Conservation (phyloP, 2,329 filamentous ascomycete species). For the Fusarium sp. region DNA sequence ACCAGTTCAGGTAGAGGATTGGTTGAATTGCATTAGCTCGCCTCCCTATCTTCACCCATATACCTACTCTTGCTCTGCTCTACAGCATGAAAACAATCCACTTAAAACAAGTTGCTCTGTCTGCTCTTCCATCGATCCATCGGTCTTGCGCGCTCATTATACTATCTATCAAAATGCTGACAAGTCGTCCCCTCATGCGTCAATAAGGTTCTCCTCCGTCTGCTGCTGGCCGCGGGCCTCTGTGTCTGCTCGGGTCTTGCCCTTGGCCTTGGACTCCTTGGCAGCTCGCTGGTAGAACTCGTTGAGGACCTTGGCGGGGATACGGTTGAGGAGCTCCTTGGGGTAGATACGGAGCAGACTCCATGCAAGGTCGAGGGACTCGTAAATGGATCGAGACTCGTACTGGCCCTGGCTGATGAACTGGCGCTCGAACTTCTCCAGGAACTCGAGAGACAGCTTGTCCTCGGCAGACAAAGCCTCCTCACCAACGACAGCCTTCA, state of each 20-base stretch:
- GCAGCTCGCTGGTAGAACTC: slow-evolving; percentile 82
- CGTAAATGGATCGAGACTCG: slow-evolving; percentile 89
- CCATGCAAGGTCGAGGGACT: slow-evolving; percentile 96
- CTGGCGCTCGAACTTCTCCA: slow-evolving; percentile 97
- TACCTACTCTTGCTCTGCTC: slow-evolving; percentile 40
- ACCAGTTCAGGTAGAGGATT: slow-evolving; percentile 17
- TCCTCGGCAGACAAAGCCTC: slow-evolving; percentile 95
- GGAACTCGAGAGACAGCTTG: slow-evolving; percentile 96
- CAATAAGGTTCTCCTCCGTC: slow-evolving; percentile 69
- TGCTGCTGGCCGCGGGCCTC: slow-evolving; percentile 54
- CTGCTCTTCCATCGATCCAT: slow-evolving; percentile 30
- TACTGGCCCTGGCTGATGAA: slow-evolving; percentile 95
- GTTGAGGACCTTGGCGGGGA: slow-evolving; percentile 83
- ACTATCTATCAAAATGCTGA: slow-evolving; percentile 43
- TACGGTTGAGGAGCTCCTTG: slow-evolving; percentile 97
- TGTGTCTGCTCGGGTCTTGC: slow-evolving; percentile 62
- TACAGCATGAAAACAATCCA: slow-evolving; percentile 40
- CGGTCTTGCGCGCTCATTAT: slow-evolving; percentile 43
- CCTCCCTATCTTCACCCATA: slow-evolving; percentile 47
- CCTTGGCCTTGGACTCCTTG: slow-evolving; percentile 71
- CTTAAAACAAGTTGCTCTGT: slow-evolving; percentile 40
- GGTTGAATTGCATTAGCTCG: slow-evolving; percentile 49
- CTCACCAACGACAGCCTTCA: slow-evolving; percentile 99
- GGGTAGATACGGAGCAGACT: slow-evolving; percentile 96
- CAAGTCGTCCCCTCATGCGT: slow-evolving; percentile 57